Evolutionary conservation across 345 rosid species (phyloP).

Genomic region (Eucalyptus tenuipes): DNA sequence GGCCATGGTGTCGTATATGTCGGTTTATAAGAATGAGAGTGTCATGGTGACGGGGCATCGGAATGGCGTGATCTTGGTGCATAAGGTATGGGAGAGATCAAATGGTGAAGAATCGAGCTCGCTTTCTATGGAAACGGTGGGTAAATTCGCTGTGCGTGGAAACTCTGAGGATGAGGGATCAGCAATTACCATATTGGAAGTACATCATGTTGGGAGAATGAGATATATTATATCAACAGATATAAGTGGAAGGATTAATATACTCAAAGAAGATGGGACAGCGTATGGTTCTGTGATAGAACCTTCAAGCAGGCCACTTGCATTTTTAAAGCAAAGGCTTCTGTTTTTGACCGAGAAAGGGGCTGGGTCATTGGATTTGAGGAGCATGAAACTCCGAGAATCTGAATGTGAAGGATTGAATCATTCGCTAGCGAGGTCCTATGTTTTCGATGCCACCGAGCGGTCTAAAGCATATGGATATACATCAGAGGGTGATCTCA

Average conservation of each 20-base stretch:
- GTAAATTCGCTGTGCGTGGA: constrained; percentile 22
- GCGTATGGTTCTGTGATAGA: constrained; percentile 48
- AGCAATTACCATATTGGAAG: constrained; percentile 53
- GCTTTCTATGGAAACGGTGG: constrained; percentile 38
- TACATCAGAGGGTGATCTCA: constrained; percentile 74
- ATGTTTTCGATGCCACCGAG: constrained; percentile 66
- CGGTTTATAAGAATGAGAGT: constrained; percentile 70
- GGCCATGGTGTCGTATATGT: constrained; percentile 67
- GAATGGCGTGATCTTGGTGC: constrained; percentile 52
- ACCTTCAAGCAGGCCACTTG: constrained; percentile 58
- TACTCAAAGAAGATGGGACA: constrained; percentile 59
- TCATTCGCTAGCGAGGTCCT: constrained; percentile 45
- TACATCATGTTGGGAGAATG: constrained; percentile 80
- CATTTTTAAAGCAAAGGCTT: constrained; percentile 83
- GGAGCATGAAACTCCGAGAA: constrained; percentile 80
- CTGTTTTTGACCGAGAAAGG: constrained; percentile 85
- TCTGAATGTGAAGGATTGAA: constrained; percentile 83
- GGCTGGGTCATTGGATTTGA: constrained; percentile 87
- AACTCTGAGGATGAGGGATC: constrained; percentile 20
- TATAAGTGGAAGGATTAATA: constrained; percentile 49
- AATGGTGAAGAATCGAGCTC: constrained; percentile 63
- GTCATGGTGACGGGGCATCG: constrained; percentile 64
- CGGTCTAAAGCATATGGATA: constrained; percentile 94
- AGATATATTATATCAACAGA: constrained; percentile 61
- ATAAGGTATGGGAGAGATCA: constrained; percentile 46